A percentile compares a stretch with the other conserved stretches of the same genome.
Evolutionary conservation across 176 grass and related monocot species (phyloP).

Genomic region (Rhynchospora breviuscula): DNA sequence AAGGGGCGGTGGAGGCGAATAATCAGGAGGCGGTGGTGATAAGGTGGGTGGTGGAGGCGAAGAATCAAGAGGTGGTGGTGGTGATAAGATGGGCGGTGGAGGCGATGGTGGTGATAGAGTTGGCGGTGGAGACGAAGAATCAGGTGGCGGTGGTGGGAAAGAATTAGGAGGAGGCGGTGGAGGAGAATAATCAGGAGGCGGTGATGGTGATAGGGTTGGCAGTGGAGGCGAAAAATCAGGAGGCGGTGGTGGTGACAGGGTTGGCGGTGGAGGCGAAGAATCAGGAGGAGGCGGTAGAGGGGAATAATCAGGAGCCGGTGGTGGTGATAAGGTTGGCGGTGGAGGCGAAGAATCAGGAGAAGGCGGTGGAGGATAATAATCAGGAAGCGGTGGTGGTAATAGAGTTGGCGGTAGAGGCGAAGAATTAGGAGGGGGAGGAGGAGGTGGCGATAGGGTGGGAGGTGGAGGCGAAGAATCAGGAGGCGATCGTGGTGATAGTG

Average conservation of each 20-base stretch:
- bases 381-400: constrained; percentile 1
- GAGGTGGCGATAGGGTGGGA: too few relatives aligned
- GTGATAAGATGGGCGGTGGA: neutral
- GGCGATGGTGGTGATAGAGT: neutral
- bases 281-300: too few relatives aligned
- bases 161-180: too few relatives aligned
- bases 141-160: constrained; percentile 53
- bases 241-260: neutral
- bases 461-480: too few relatives aligned
- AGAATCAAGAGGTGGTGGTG: neutral
- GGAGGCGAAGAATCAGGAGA: neutral
- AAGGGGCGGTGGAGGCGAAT: neutral
- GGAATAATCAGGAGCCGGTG: too few relatives aligned
- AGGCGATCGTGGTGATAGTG: too few relatives aligned
- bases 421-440: too few relatives aligned
- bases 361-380: neutral
- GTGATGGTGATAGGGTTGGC: neutral
- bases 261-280: too few relatives aligned
- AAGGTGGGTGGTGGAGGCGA: neutral
- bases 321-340: neutral
- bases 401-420: too few relatives aligned
- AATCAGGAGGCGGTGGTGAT: neutral
- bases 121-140: neutral
- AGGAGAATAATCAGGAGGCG: neutral
- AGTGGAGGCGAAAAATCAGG: neutral